Percentiles rank a stretch among this genome's conserved stretches.
Conservation (phyloP, 2,329 filamentous ascomycete species). For the Colletotrichum cordylinicola region DNA sequence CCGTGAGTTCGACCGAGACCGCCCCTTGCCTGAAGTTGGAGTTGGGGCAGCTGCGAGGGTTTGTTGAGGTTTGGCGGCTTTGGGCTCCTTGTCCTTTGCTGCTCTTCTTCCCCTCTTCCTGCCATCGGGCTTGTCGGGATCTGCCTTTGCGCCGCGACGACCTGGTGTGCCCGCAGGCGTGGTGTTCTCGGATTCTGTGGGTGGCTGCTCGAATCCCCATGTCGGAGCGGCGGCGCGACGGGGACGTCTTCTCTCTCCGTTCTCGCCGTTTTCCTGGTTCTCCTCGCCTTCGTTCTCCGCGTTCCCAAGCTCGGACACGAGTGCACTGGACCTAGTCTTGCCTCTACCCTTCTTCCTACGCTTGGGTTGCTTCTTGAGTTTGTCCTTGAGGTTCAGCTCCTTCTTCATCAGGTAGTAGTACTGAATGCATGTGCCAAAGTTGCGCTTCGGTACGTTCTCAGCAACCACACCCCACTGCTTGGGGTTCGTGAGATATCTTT, state of each 20-base stretch:
- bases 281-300: constrained; percentile 63
- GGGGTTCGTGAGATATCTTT: constrained; percentile 75
- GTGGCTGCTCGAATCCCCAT: constrained; percentile 68
- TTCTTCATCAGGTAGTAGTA: constrained; percentile 87
- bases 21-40: constrained; percentile 45
- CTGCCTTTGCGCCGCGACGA: constrained; percentile 54
- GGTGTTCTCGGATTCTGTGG: constrained; percentile 64
- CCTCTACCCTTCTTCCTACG: constrained; percentile 54
- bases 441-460: constrained; percentile 68
- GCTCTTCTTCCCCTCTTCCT: constrained; percentile 46
- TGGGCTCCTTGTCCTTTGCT: constrained; percentile 48
- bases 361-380: constrained; percentile 69
- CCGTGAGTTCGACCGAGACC: constrained; percentile 62
- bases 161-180: constrained; percentile 64
- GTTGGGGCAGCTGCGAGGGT: constrained; percentile 52
- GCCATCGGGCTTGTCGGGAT: constrained; percentile 45
- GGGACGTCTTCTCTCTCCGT: constrained; percentile 65
- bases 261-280: constrained; percentile 61
- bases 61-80: constrained; percentile 39
- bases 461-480: constrained; percentile 87
- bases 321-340: constrained; percentile 66
- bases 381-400: constrained; percentile 77
- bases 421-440: constrained; percentile 82
- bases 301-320: constrained; percentile 71
- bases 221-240: constrained; percentile 73